Conservation (phyloP, 148 eudicot genomes). For the Silene latifolia region DNA sequence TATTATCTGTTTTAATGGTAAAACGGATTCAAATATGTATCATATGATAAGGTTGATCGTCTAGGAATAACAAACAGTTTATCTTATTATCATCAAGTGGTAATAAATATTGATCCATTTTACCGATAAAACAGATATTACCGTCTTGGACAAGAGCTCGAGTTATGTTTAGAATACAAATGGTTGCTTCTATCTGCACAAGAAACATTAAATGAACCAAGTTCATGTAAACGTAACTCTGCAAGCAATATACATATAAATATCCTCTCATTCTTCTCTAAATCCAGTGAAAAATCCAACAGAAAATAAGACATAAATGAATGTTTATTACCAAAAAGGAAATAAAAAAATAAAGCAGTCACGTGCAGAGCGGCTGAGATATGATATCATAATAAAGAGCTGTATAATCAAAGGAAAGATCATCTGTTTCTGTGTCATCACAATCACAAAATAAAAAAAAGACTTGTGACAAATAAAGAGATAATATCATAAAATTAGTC, state of each 20-base stretch:
- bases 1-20: too few relatives aligned
- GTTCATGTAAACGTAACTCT: slow-evolving; percentile 2
- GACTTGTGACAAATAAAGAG: background rate
- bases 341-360: background rate
- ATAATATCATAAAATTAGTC: background rate
- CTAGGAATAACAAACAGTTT: too few relatives aligned
- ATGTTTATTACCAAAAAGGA: too few relatives aligned
- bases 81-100: too few relatives aligned
- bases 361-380: slow-evolving; percentile 2
- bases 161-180: background rate
- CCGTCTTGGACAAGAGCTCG: too few relatives aligned
- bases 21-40: background rate
- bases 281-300: background rate
- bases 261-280: background rate
- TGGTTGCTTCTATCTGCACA: slow-evolving; percentile 14
- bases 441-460: background rate
- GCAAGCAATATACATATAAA: slow-evolving; percentile 8
- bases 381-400: background rate
- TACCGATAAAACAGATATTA: too few relatives aligned
- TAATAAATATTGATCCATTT: background rate
- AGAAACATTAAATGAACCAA: slow-evolving; percentile 16
- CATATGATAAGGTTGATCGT: background rate
- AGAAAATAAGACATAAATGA: background rate
- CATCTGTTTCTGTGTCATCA: slow-evolving; percentile 22
- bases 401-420: slow-evolving; percentile 20